Percentiles rank a stretch among this genome's conserved stretches.
These are phyloP conservation scores for Prunus kanzakura DNA, from an alignment of 306 rosid species.

Conservation along the genomic window DNA sequence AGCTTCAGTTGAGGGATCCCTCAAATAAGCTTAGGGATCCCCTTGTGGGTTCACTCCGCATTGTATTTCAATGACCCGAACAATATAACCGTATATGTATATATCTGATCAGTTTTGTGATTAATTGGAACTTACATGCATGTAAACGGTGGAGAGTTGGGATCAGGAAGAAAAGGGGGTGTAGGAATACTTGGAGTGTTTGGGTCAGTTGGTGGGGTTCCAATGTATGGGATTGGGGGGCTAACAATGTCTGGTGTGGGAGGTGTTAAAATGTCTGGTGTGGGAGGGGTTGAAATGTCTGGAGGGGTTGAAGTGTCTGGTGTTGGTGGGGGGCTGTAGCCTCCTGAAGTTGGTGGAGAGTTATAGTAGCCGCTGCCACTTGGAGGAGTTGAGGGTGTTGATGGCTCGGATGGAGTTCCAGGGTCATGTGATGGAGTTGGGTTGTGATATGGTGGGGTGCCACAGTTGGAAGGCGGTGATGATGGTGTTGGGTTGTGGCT, in stretches of 20 bases:
- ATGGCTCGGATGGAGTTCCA: slow-evolving; percentile 33
- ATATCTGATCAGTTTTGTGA: neutral
- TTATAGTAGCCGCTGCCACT: slow-evolving; percentile 47
- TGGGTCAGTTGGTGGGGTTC: slow-evolving; percentile 61
- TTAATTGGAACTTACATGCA: slow-evolving; percentile 66
- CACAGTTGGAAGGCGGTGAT: slow-evolving; percentile 54
- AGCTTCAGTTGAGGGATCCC: neutral
- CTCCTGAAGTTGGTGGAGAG: slow-evolving; percentile 42
- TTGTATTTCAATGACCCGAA: no score
- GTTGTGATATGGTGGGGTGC: slow-evolving; percentile 39
- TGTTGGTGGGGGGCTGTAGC: neutral
- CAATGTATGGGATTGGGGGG: slow-evolving; percentile 37
- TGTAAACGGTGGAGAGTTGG: slow-evolving; percentile 73
- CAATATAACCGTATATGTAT: no score
- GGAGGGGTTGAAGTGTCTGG: neutral
- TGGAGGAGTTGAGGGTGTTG: slow-evolving; percentile 47
- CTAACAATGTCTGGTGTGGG: neutral
- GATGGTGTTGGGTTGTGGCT: slow-evolving; percentile 44
- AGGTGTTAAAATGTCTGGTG: neutral
- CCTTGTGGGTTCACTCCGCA: no score
- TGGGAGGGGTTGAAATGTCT: neutral
- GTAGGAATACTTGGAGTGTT: slow-evolving; percentile 47
- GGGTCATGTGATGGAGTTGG: slow-evolving; percentile 34
- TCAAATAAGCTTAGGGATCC: no score
- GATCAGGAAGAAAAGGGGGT: slow-evolving; percentile 64